These are phyloP conservation scores for Lupinus albus DNA, from an alignment of 306 rosid species.

Conservation along the genomic window DNA sequence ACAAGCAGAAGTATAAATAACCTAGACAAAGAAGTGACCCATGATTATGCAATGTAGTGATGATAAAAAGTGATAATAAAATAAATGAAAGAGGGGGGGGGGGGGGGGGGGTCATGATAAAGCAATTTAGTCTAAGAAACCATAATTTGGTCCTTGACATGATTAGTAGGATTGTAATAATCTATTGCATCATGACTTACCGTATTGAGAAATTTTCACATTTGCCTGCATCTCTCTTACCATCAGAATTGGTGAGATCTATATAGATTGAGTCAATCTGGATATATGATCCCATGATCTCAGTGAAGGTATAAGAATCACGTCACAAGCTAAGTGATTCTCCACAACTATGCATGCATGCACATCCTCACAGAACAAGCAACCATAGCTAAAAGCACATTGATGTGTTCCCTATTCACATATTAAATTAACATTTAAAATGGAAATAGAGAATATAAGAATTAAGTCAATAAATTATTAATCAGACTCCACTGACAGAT, in stretches of 20 bases:
- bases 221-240: conserved; percentile 57
- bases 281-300: conserved; percentile 62
- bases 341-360: conserved; percentile 41
- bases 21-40: too few relatives aligned
- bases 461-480: conserved; percentile 32
- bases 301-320: conserved; percentile 45
- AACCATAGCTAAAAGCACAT: conserved; percentile 34
- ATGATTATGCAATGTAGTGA: background rate
- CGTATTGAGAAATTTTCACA: conserved; percentile 92
- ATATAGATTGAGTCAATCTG: conserved; percentile 81
- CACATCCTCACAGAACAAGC: conserved; percentile 48
- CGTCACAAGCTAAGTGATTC: conserved; percentile 39
- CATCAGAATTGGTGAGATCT: conserved; percentile 62
- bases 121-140: background rate
- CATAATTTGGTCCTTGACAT: background rate
- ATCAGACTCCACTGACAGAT: conserved; percentile 9
- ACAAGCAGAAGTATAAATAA: too few relatives aligned
- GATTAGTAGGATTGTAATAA: conserved; percentile 21
- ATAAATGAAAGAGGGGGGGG: background rate
- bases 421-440: conserved; percentile 25
- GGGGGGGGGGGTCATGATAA: background rate
- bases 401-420: conserved; percentile 39
- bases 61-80: background rate
- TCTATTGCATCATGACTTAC: conserved; percentile 52
- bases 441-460: conserved; percentile 20